Evolutionary conservation across 75 land plant genomes (phyloP), one percentile per base, ranked within the genome.

Genomic region (Selaginella tamariscina): DNA sequence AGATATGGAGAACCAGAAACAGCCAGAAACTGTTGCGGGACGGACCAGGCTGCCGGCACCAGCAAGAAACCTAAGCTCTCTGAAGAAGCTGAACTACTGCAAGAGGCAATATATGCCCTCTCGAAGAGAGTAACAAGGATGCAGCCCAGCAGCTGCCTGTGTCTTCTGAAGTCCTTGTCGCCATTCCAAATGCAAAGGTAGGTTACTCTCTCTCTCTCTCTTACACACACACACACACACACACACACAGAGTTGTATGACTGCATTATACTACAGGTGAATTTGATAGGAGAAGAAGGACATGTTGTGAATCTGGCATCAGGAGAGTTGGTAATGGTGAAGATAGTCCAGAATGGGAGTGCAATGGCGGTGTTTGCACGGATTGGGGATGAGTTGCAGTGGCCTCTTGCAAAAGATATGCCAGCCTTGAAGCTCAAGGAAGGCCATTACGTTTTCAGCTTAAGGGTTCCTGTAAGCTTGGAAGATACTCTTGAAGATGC

Each of bases 381-480:
- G 56, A 83, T 91, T 1, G 86, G 84, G 21, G 79, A 83, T 30
- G 79, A 80, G 31, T 67, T 91, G 30, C 91, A 85, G 56, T 91
- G 91, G 88, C 96, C 96, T 2, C 54, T 91, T 55, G 74, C 86
- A 22, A 83, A 88, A 54, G 88, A 88, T 24, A 79, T 74, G 73
- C 83, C 89, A 0, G 83, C 85, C 8, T 81, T 83, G 30, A 88
- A 88, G 78, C 65, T 91, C n/a, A 83, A 83, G 44, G 23, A 63
- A 0, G 56, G 64, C 18, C 87, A 88, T 55, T 91, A 91, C 67
- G 74, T 88, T 33, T 91, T 91, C 74, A 49, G 82, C 21, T 78
- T 91, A 13, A 72, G 74, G 0, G 79, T 82, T 1, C 85, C 86
- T 21, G 18, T 44, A 31, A 70, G 78, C 0, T 55, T 39, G 49